phyloP scores from a whole-genome alignment of 2,329 filamentous ascomycete genomes.

The Aspergillus ochraceoroseus region DNA sequence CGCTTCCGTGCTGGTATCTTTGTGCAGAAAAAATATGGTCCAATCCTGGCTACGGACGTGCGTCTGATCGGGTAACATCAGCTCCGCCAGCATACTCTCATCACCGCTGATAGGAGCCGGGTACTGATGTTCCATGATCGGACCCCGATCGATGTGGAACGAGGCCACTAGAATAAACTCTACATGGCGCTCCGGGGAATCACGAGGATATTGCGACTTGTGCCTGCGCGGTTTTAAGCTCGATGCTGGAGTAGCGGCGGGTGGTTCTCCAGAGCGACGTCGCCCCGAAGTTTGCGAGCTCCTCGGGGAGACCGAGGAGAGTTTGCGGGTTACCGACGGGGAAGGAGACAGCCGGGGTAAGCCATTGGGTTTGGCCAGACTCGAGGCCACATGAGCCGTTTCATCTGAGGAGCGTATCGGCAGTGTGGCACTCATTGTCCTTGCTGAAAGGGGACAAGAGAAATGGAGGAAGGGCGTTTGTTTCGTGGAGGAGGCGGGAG shows the following conservation, averaged over 20 bases:
- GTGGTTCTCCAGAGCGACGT: conserved; percentile 34
- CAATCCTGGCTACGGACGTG: conserved; percentile 94
- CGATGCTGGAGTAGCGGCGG: conserved; percentile 30
- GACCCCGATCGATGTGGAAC: conserved; percentile 93
- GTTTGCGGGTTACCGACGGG: conserved; percentile 52
- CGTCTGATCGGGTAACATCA: conserved; percentile 96
- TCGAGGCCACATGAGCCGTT: conserved; percentile 43
- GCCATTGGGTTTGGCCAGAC: conserved; percentile 45
- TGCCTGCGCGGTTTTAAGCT: conserved; percentile 52
- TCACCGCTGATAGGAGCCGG: conserved; percentile 92
- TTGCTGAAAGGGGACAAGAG: not conserved
- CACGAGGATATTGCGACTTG: conserved; percentile 71
- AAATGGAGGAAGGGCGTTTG: conserved; percentile 2
- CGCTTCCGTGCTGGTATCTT: conserved; percentile 80
- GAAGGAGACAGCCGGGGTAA: conserved; percentile 56
- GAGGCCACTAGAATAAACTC: conserved; percentile 97
- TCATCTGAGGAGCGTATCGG: conserved; percentile 41
- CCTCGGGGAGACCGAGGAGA: conserved; percentile 50
- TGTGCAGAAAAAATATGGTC: conserved; percentile 99
- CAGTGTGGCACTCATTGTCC: conserved; percentile 36
- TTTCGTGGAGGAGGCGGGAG: conserved; percentile 11
- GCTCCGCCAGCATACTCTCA: conserved; percentile 94
- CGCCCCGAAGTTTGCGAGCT: conserved; percentile 39
- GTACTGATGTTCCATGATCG: conserved; percentile 98
- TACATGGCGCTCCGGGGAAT: conserved; percentile 81